A percentile compares a stretch with the other conserved stretches of the same genome.
Conservation (phyloP, 2,329 filamentous ascomycete genomes). For the Arachnomyces sp. region DNA sequence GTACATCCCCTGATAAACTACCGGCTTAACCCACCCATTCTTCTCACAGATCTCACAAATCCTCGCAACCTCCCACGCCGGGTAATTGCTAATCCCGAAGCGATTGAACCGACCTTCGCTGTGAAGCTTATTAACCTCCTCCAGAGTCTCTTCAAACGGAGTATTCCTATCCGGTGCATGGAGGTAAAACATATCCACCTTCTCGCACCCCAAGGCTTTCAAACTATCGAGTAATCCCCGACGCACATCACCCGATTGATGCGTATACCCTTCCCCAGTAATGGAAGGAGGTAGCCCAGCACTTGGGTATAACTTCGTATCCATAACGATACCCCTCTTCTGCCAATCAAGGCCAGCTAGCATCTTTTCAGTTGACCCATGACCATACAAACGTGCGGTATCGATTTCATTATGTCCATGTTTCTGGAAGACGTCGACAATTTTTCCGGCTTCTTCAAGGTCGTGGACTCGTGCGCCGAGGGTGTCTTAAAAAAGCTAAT, state of each 20-base stretch:
- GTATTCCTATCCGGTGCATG: constrained; percentile 43
- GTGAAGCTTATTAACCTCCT: constrained; percentile 39
- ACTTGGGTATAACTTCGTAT: constrained; percentile 37
- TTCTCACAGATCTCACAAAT: constrained; percentile 38
- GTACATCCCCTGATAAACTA: constrained; percentile 42
- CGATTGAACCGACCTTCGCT: constrained; percentile 38
- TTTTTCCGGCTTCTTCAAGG: constrained; percentile 13
- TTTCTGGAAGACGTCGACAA: constrained; percentile 23
- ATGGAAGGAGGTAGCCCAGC: constrained; percentile 12
- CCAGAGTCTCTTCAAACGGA: constrained; percentile 40
- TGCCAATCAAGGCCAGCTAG: constrained; percentile 36
- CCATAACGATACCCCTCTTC: constrained; percentile 32
- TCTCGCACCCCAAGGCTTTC: constrained; percentile 30
- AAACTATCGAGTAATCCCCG: constrained; percentile 29
- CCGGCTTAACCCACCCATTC: constrained; percentile 36
- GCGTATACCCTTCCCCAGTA: constrained; percentile 17
- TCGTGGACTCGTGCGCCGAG: constrained; percentile 12
- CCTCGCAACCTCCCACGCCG: constrained; percentile 40
- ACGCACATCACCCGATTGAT: constrained; percentile 25
- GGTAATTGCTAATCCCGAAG: constrained; percentile 41
- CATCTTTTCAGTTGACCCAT: constrained; percentile 27
- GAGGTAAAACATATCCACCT: constrained; percentile 44
- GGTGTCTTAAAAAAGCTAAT: no score
- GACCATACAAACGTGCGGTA: constrained; percentile 23
- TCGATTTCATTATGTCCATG: constrained; percentile 24